Evolutionary conservation across 108 stramenopile species (phyloP).

Genomic region (Aurantiochytrium sp.): DNA sequence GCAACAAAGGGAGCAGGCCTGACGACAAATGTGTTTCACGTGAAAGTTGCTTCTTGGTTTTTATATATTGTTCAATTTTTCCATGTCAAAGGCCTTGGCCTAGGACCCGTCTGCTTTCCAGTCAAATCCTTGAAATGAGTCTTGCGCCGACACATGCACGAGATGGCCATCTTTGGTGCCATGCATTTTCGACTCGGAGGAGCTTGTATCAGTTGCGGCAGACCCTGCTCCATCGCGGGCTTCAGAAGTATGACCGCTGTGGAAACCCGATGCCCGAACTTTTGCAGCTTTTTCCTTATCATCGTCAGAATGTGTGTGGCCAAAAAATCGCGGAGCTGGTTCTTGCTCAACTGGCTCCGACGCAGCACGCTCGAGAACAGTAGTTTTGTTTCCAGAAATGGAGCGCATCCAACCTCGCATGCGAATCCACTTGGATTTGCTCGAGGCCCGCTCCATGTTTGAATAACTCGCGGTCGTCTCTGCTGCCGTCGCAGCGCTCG

Average conservation of each 20-base stretch:
- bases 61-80: no score
- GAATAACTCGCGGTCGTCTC: background rate
- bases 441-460: background rate
- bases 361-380: background rate
- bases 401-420: background rate
- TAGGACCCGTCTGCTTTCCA: background rate
- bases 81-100: no score
- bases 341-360: background rate
- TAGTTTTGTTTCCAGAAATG: background rate
- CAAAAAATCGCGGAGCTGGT: background rate
- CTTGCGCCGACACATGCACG: background rate
- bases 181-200: background rate
- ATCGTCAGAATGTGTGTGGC: background rate
- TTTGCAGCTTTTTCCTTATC: background rate
- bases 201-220: background rate
- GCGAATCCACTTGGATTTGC: background rate
- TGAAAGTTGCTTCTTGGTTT: no score
- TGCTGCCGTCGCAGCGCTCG: background rate
- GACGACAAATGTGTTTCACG: no score
- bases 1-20: no score
- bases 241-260: background rate
- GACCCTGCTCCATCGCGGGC: background rate
- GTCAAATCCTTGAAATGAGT: background rate
- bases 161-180: background rate
- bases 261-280: background rate